Conservation (phyloP, 139 green algal species). For the Chlamydomonas asymmetrica region DNA sequence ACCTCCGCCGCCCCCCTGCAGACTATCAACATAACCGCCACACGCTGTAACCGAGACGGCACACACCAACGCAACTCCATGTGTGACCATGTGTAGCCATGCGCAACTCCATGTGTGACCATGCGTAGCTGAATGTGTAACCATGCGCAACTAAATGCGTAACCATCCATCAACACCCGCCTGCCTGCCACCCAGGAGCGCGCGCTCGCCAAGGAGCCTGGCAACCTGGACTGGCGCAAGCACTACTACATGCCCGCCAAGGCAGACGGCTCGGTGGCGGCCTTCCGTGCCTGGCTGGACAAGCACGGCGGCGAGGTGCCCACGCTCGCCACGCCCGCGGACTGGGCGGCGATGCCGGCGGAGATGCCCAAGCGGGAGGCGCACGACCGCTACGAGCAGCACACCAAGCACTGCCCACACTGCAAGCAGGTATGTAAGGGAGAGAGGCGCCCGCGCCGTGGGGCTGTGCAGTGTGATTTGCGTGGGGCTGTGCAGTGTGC, state of each 20-base stretch:
- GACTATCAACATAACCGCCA: too few relatives aligned
- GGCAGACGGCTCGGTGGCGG: conserved; percentile 14
- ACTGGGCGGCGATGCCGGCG: conserved; percentile 6
- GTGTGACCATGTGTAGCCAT: too few relatives aligned
- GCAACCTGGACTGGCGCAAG: conserved; percentile 1
- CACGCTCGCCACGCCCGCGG: conserved; percentile 16
- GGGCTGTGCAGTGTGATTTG: too few relatives aligned
- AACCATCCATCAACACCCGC: background rate
- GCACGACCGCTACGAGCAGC: conserved; percentile 25
- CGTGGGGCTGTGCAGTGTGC: too few relatives aligned
- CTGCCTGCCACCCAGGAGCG: conserved; percentile 5
- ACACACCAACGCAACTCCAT: too few relatives aligned
- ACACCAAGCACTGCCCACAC: conserved; percentile 26
- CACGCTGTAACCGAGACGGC: too few relatives aligned
- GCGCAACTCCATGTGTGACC: too few relatives aligned
- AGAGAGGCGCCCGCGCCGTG: too few relatives aligned
- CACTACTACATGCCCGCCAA: conserved; percentile 34
- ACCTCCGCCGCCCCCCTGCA: too few relatives aligned
- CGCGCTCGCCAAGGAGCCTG: background rate
- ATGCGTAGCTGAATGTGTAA: too few relatives aligned
- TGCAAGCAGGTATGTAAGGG: conserved; percentile 19
- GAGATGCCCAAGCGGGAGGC: conserved; percentile 26
- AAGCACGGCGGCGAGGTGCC: conserved; percentile 18
- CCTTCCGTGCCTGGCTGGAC: conserved; percentile 17
- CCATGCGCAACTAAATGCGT: too few relatives aligned